Evolutionary conservation across 176 grass and related monocot genomes (phyloP), one percentile per base, ranked within the genome.

Genomic region (Avena atlantica): DNA sequence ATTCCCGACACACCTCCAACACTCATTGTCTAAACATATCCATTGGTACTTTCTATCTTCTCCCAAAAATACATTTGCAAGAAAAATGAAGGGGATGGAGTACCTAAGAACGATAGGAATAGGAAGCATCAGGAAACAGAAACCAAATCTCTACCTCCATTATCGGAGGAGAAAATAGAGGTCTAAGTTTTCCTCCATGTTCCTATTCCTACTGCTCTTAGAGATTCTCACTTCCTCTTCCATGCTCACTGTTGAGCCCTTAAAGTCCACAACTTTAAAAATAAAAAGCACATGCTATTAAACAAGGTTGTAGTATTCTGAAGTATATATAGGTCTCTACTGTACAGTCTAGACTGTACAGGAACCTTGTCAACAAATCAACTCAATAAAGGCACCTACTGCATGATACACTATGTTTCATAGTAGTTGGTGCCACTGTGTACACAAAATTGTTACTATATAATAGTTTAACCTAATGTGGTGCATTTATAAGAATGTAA

Each of bases 261-360:
- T 37, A 16, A 68, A 7, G 34, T 67, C n/a, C 69, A 85, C 14
- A 45, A 56, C 20, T 44, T 83, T 17, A 15, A 44, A 6, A 66
- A 13, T 49, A 36, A 12, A 71, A 37, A 70, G 27, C 16, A 5
- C 24, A 51, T 49, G 31, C 31, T 34, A 50, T 44, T 44, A 24
- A 51, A 24, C 16, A 14, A 20, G 66, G 50, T 9, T 40, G 17
- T 15, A 1, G 13, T 81, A 6, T 81, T 50, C 3, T 60, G 37
- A 76, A 42, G 3, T 68, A 75, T 89, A 85, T 89, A 68, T 81
- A 59, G 24, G 24, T 12, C 21, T 29, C 14, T 56, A 27, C 0
- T 12, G 0, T 5, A 60, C 42, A 16, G 12, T 62, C 14, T 37
- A 48, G 25, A 69, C 5, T 4, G 12, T 24, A 31, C 13, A 78